A percentile compares a stretch with the other conserved stretches of the same genome.
phyloP scores from a whole-genome alignment of 2,329 filamentous ascomycete species.

The Fusarium graminum region DNA sequence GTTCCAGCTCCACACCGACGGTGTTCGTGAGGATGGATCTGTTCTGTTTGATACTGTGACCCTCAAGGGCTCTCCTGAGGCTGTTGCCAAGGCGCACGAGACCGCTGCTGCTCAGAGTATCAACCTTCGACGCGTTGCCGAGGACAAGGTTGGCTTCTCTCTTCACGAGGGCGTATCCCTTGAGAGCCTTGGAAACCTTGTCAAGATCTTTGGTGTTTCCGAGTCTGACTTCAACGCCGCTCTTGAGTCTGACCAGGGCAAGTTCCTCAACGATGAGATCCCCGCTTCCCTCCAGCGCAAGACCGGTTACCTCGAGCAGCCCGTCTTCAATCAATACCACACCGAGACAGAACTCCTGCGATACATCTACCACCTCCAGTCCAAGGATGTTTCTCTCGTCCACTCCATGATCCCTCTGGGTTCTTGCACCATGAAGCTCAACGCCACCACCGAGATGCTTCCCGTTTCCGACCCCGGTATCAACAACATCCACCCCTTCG shows the following conservation, averaged over 20 bases:
- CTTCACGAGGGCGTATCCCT: slow-evolving; percentile 49
- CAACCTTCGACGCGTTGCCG: slow-evolving; percentile 50
- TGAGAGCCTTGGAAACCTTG: slow-evolving; percentile 43
- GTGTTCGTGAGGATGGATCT: slow-evolving; percentile 66
- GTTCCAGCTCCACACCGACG: slow-evolving; percentile 71
- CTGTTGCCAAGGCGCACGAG: slow-evolving; percentile 44
- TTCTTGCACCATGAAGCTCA: slow-evolving; percentile 98
- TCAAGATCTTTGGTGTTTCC: slow-evolving; percentile 47
- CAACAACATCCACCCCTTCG: slow-evolving; percentile 83
- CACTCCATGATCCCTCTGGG: slow-evolving; percentile 98
- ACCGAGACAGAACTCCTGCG: slow-evolving; percentile 94
- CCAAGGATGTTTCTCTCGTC: slow-evolving; percentile 91
- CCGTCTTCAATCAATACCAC: slow-evolving; percentile 94
- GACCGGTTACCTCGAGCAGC: slow-evolving; percentile 84
- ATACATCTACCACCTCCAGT: slow-evolving; percentile 93
- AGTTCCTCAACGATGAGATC: slow-evolving; percentile 55
- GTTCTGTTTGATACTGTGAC: slow-evolving; percentile 86
- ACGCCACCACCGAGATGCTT: slow-evolving; percentile 93
- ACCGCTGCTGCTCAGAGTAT: slow-evolving; percentile 38
- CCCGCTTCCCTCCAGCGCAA: slow-evolving; percentile 76
- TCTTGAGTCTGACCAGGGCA: slow-evolving; percentile 52
- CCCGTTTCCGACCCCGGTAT: slow-evolving; percentile 65
- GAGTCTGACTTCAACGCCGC: slow-evolving; percentile 45
- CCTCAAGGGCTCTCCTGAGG: slow-evolving; percentile 62
- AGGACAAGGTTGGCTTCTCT: slow-evolving; percentile 52